Evolutionary conservation across 2,329 filamentous ascomycete species (phyloP), one percentile per base, ranked within the genome.

Genomic region (Coniella lustricola): DNA sequence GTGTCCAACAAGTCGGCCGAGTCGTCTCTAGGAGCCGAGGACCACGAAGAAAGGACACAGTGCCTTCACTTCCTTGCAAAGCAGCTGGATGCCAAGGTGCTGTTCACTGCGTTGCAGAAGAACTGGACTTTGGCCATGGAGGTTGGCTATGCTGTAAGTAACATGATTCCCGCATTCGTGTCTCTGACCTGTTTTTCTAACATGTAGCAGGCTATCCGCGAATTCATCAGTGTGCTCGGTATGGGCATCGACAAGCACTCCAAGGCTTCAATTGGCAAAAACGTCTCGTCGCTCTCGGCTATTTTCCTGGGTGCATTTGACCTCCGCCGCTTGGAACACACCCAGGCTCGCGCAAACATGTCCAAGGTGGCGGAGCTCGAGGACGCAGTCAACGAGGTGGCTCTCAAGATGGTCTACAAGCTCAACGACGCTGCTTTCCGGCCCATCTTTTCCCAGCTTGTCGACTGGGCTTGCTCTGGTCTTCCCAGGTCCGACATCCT

Each of bases 351-450:
- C 20, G 63, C 61, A 48, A 58, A 59, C 47, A 58, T 59, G 10
- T 64, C 71, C 36, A 59, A 54, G 32, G 60, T 72, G 14, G 67
- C 75, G 13, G 71, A 74, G 36, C 71, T 89, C 12, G 88, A 95
- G 62, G 68, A 71, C 2, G 71, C 73, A 10, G 61, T 87, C 56
- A 85, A 88, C 61, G 78, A 84, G 9, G 81, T 85, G 12, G 80
- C 84, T 0, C 78, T 98, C 51, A 87, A 89, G 66, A 93, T 96
- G 82, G 86, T 95, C 46, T 89, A 95, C 72, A 97, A 97, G 73
- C 79, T 98, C 53, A 97, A 96, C 67, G 93, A 98, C 62, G 84
- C 86, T 1, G 82, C 86, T 0, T 98, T 98, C 80, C 79, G 90
- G 12, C 94, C 93, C 1, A 82, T 98, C 54, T 98, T 97, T 70